Evolutionary conservation across 495 filamentous ascomycete genomes (phyloP).

Genomic region (Friedmanniomyces simplex): DNA sequence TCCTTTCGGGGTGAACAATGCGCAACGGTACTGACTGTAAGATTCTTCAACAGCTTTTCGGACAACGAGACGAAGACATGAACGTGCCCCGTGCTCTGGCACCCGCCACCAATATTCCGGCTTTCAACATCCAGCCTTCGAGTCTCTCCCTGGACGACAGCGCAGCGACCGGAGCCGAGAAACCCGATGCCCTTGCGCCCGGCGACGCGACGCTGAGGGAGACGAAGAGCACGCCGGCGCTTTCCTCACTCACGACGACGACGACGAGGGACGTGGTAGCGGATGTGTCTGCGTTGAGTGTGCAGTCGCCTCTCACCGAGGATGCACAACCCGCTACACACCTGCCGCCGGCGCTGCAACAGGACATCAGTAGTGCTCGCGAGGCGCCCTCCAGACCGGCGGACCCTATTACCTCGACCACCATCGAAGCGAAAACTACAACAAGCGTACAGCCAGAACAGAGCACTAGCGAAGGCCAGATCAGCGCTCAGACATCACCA

Average conservation of each 20-base stretch:
- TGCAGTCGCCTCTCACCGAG: neutral
- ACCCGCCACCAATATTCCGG: neutral
- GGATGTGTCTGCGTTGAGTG: neutral
- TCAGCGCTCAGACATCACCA: too few species aligned
- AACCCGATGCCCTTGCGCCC: neutral
- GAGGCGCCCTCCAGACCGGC: neutral
- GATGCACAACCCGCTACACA: neutral
- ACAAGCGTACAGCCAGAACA: neutral
- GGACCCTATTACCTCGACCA: neutral
- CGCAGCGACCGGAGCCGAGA: neutral
- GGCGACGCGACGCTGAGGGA: neutral
- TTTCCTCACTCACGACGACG: too few species aligned
- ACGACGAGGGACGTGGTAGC: neutral
- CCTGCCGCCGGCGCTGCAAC: neutral
- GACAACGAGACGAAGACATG: slow-evolving; percentile 82
- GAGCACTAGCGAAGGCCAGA: neutral
- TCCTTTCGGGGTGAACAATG: too few species aligned
- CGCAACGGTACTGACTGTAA: neutral
- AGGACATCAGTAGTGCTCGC: neutral
- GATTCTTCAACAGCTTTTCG: slow-evolving; percentile 44
- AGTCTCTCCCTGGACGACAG: slow-evolving; percentile 14
- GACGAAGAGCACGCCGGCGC: slow-evolving; percentile 11
- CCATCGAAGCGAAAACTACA: neutral
- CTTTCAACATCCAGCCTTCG: neutral
- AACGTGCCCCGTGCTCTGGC: slow-evolving; percentile 42